These are phyloP conservation scores for Suillus weaverae DNA, from an alignment of 768 basidiomycete species.

Conservation along the genomic window DNA sequence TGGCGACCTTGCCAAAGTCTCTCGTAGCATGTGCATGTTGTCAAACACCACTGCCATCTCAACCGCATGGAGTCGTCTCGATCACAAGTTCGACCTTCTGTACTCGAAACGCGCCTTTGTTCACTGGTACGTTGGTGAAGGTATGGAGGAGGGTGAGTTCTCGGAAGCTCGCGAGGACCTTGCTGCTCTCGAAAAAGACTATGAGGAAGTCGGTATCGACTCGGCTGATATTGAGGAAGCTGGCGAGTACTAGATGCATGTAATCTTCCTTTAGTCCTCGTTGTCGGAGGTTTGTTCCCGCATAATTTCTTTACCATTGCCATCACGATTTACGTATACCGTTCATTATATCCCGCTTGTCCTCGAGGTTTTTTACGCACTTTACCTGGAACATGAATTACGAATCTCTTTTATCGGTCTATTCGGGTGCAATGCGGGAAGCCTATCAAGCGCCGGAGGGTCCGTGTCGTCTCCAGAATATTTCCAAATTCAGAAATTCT, in stretches of 20 bases:
- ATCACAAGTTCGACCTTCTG: constrained; percentile 80
- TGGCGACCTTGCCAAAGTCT: constrained; percentile 75
- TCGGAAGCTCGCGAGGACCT: constrained; percentile 98
- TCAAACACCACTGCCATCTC: constrained; percentile 77
- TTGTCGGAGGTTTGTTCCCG: constrained; percentile 28
- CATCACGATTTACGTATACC: constrained; percentile 38
- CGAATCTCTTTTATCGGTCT: constrained; percentile 4
- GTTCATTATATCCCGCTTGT: constrained; percentile 30
- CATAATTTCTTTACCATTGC: constrained; percentile 27
- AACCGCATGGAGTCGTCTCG: constrained; percentile 67
- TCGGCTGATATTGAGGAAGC: constrained; percentile 52
- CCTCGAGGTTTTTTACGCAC: constrained; percentile 11
- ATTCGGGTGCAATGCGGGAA: background rate
- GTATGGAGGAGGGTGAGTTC: constrained; percentile 94
- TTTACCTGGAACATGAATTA: constrained; percentile 17
- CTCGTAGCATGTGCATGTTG: constrained; percentile 76
- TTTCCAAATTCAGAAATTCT: constrained; percentile 26
- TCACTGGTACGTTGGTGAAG: constrained; percentile 72
- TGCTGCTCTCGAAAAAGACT: constrained; percentile 98
- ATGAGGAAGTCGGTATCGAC: constrained; percentile 77
- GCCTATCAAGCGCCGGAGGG: background rate
- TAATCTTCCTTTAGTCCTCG: constrained; percentile 22
- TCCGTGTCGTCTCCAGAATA: constrained; percentile 12
- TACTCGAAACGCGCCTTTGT: constrained; percentile 65
- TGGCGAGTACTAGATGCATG: constrained; percentile 43